Evolutionary conservation across 805 yeast species (phyloP), one percentile per base, ranked within the genome.

Genomic region (Clavispora carvajalis): DNA sequence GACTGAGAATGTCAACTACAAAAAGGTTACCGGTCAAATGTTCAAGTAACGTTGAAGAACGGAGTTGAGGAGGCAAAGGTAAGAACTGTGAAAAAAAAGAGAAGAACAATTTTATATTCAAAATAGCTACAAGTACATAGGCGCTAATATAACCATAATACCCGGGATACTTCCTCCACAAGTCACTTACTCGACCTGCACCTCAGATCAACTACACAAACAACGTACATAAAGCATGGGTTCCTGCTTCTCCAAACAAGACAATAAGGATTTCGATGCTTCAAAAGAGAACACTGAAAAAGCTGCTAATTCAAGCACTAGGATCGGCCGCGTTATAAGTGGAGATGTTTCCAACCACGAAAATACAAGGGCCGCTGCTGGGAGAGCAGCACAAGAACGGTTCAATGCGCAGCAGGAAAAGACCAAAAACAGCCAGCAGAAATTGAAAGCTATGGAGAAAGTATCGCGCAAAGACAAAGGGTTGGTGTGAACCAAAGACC

Each of bases 301-400:
- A 13, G 28, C 44, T 4, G 5, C 31, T 28, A 18, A 12, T 7
- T n/a, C 31, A 7, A 10, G 19, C 12, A 3, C 10, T 15, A 11
- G 12, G 9, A 23, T 23, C 17, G 60, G 59, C 8, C 50, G 45
- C n/a, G 42, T 39, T 33, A 44, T 57, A 16, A 55, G 40, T 30
- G 36, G 33, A 9, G 22, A 36, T 7, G 36, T 34, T 7, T 26
- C 24, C n/a, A 36, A 26, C 8, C 12, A 44, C 3, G 39, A 22
- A 10, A 33, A 19, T 17, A 15, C 38, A 35, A 28, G 38, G 15
- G 61, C 52, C 16, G 71, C 71, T 2, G 69, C 60, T 2, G 73
- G 71, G 5, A 48, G 45, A 31, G 74, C 74, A 6, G 73, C 73
- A 2, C 67, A 68, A 39, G 54, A 47, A 25, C 46, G 74, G 34